Conservation (phyloP, 2,329 filamentous ascomycete species). For the Bimuria novae-zelandiae region DNA sequence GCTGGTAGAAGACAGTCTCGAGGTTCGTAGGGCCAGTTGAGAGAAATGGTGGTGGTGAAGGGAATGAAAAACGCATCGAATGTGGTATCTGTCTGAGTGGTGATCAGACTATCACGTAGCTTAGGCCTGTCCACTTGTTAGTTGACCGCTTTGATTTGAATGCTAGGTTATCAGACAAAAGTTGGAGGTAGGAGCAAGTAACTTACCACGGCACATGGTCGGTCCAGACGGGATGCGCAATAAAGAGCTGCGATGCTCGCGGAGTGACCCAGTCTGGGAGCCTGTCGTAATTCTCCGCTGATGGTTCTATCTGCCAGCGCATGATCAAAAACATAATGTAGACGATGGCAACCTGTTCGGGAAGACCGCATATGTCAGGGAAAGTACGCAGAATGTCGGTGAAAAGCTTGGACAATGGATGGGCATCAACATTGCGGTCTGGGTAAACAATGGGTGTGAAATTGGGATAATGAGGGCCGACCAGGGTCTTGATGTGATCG, state of each 20-base stretch:
- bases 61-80: conserved; percentile 86
- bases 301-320: conserved; percentile 80
- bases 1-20: conserved; percentile 67
- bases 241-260: conserved; percentile 66
- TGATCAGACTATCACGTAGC: conserved; percentile 71
- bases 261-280: conserved; percentile 76
- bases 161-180: too few relatives aligned
- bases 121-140: conserved; percentile 55
- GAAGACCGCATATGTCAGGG: conserved; percentile 75
- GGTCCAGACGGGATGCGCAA: conserved; percentile 77
- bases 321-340: conserved; percentile 88
- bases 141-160: conserved; percentile 12
- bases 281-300: conserved; percentile 76
- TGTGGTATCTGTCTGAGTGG: conserved; percentile 59
- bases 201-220: conserved; percentile 76
- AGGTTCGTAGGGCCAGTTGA: conserved; percentile 85
- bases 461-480: conserved; percentile 78
- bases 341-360: conserved; percentile 79
- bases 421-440: conserved; percentile 63
- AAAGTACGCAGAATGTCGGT: conserved; percentile 86
- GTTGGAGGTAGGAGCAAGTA: too few relatives aligned
- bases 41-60: conserved; percentile 72
- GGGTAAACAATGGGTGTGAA: conserved; percentile 80
- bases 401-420: conserved; percentile 82
- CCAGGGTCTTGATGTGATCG: conserved; percentile 65